A percentile compares a stretch with the other conserved stretches of the same genome.
phyloP scores from a whole-genome alignment of 2,329 filamentous ascomycete genomes.

The Cladosporium halotolerans region DNA sequence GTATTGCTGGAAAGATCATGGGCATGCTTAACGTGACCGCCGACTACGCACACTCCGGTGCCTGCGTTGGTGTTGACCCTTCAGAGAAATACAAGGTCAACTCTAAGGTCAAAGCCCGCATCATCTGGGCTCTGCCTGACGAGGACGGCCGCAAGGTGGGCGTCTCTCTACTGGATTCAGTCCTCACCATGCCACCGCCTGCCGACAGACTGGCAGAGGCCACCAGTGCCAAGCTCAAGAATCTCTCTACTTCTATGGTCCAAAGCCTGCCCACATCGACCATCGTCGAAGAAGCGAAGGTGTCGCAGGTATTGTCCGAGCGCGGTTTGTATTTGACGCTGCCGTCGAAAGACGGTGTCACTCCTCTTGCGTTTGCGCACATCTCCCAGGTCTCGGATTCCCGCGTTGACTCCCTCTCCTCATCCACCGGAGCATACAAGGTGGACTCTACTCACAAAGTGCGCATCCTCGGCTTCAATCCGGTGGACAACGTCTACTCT shows the following conservation, averaged over 20 bases:
- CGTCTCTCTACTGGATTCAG: conserved; percentile 80
- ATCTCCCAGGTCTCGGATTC: conserved; percentile 88
- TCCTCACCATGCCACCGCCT: conserved; percentile 56
- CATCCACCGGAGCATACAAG: conserved; percentile 71
- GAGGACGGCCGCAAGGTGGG: conserved; percentile 70
- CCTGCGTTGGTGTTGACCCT: conserved; percentile 48
- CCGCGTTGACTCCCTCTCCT: conserved; percentile 76
- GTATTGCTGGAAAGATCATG: conserved; percentile 85
- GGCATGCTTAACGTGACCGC: conserved; percentile 86
- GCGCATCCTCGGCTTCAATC: conserved; percentile 79
- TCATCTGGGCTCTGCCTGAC: conserved; percentile 80
- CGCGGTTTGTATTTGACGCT: conserved; percentile 77
- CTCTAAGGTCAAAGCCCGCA: conserved; percentile 74
- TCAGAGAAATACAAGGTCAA: conserved; percentile 72
- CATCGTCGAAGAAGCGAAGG: conserved; percentile 68
- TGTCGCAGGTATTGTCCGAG: conserved; percentile 71
- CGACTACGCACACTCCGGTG: conserved; percentile 82
- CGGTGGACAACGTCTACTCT: conserved; percentile 77
- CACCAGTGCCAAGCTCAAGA: conserved; percentile 23
- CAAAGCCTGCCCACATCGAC: conserved; percentile 64
- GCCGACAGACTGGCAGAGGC: conserved; percentile 32
- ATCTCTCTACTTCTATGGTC: conserved; percentile 24
- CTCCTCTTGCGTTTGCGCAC: conserved; percentile 65
- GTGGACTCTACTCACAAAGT: conserved; percentile 71
- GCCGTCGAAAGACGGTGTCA: conserved; percentile 29